These are phyloP conservation scores for Nasturtium officinale DNA, from an alignment of 345 rosid genomes.

Conservation along the genomic window DNA sequence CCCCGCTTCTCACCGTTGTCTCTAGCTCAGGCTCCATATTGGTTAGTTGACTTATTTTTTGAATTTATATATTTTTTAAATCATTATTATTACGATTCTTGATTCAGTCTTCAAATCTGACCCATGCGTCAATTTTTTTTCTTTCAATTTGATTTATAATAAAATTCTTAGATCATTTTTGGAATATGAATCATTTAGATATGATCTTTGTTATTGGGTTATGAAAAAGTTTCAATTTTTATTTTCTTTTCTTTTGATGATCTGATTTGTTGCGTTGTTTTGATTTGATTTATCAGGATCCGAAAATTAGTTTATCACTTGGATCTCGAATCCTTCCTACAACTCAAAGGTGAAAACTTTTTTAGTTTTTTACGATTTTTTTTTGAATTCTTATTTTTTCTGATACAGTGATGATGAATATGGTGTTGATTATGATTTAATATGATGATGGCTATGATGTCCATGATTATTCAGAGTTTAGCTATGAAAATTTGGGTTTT, in stretches of 20 bases:
- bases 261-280: not conserved
- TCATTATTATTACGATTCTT: not conserved
- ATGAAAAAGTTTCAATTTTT: conserved; percentile 28
- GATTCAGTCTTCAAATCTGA: conserved; percentile 5
- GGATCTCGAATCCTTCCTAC: conserved; percentile 40
- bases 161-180: not conserved
- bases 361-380: no score
- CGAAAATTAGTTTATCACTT: conserved; percentile 33
- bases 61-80: conserved; percentile 1
- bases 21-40: conserved; percentile 38
- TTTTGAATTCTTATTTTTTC: no score
- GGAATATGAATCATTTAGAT: not conserved
- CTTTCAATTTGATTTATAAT: no score
- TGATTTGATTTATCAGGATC: conserved; percentile 12
- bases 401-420: not conserved
- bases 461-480: conserved; percentile 22
- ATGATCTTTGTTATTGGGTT: conserved; percentile 26
- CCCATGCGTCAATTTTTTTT: conserved; percentile 1
- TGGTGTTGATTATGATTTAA: not conserved
- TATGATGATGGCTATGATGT: not conserved
- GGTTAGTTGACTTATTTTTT: conserved; percentile 36
- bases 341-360: conserved; percentile 35
- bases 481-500: not conserved
- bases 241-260: not conserved
- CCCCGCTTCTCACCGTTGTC: conserved; percentile 42